Base-by-base conservation (phyloP, 805 yeast genomes). In the Metschnikowia borealis region DNA sequence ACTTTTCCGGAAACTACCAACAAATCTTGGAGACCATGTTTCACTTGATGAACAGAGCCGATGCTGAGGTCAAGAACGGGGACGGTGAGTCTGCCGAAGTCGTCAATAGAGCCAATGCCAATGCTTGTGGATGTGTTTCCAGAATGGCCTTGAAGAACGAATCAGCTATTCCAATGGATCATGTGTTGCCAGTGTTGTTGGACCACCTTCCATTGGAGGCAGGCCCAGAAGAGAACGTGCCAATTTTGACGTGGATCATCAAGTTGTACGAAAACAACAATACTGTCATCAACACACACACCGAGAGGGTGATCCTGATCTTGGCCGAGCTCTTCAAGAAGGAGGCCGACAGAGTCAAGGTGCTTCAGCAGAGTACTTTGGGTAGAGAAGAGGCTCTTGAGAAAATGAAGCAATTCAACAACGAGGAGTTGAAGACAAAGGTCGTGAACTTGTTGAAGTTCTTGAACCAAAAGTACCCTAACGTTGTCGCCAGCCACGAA, bases 81-180 rank as follows among this genome's bases (percentile, higher is more conserved):
- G 89, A 84, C 61, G 95, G 85, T 57, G 92, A 87, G 67, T 77
- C 88, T 33, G 80, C 79, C 62, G 96, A 89, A 57, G 85, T 82
- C 53, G 80, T 88, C 60, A 84, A 85, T 71, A 80, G 96, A 73
- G 83, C 95, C 5, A 82, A 81, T 59, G 97, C 98, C 53, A 94
- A 94, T 68, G 96, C 96, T 4, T 86, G 94, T 68, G 99, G 99
- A 40, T 94, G 98, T 79, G 96, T 91, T 51, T 91, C 96, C 15
- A 83, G 99, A 71, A 78, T 94, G 87, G 80, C 87, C 13, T 73
- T 88, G 67, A 84, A 85, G 65, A 80, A 87, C 66, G 83, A 81
- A 61, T 71, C 70, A 36, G 79, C 85, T 35, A 83, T 91, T 58
- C 97, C 97, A 53, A 70, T 89, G 57, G 71, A 68, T 54, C 82